Evolutionary conservation across 2,329 filamentous ascomycete genomes (phyloP).

Genomic region (Exserohilum rostratum): DNA sequence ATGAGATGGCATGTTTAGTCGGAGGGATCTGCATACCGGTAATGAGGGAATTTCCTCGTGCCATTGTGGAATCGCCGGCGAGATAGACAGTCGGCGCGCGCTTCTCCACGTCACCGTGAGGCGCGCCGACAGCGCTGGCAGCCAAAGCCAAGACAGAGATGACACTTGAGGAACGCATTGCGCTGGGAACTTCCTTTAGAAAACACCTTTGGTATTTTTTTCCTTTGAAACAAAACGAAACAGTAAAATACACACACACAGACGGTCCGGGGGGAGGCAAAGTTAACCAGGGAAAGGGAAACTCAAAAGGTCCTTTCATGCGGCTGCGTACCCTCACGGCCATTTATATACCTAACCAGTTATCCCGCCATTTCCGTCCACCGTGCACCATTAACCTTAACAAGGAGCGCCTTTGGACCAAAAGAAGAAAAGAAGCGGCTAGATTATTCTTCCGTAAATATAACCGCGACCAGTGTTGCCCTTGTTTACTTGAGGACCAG

Average conservation of each 20-base stretch:
- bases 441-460: too few species aligned
- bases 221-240: neutral
- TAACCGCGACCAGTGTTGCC: neutral
- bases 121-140: slow-evolving; percentile 30
- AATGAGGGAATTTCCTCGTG: slow-evolving; percentile 53
- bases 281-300: too few species aligned
- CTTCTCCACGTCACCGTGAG: slow-evolving; percentile 28
- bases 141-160: slow-evolving; percentile 28
- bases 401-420: too few species aligned
- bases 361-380: too few species aligned
- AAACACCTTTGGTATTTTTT: neutral
- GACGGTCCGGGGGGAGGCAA: too few species aligned
- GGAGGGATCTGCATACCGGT: slow-evolving; percentile 40
- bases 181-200: neutral
- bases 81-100: slow-evolving; percentile 58
- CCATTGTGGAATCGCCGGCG: slow-evolving; percentile 69
- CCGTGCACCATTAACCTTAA: too few species aligned
- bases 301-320: too few species aligned
- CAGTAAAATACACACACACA: too few species aligned
- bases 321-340: too few species aligned
- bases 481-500: too few species aligned
- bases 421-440: too few species aligned
- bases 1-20: neutral
- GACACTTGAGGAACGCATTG: slow-evolving; percentile 18
- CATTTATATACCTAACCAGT: too few species aligned